Evolutionary conservation across 108 stramenopile species (phyloP).

Genomic region (Cylindrotheca closterium): DNA sequence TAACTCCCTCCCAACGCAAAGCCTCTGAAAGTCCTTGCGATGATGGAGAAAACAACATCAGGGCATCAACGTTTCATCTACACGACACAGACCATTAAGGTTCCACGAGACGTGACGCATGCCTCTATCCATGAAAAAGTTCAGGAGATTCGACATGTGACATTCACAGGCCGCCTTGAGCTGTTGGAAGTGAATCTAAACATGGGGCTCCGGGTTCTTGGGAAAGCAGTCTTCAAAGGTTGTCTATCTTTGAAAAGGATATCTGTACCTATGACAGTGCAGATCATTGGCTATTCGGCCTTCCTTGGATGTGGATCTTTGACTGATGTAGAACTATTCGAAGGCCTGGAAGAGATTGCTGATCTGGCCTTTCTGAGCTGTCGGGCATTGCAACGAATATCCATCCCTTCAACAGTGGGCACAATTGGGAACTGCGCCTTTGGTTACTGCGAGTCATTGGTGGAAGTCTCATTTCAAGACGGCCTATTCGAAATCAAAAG

Average conservation of each 20-base stretch:
- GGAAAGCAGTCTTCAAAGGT: too few relatives aligned
- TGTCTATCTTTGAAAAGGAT: neutral
- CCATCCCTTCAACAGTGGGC: neutral
- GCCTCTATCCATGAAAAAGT: too few relatives aligned
- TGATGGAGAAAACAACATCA: too few relatives aligned
- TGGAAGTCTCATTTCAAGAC: neutral
- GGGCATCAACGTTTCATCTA: too few relatives aligned
- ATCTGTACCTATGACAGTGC: neutral
- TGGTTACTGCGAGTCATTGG: neutral
- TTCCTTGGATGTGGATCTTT: neutral
- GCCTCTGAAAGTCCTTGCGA: too few relatives aligned
- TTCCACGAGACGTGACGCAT: too few relatives aligned
- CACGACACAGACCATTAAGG: too few relatives aligned
- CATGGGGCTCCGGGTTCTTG: too few relatives aligned
- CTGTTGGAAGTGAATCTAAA: too few relatives aligned
- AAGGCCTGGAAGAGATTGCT: neutral
- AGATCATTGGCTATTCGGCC: neutral
- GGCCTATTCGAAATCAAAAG: neutral
- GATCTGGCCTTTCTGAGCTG: neutral
- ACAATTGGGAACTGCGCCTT: neutral
- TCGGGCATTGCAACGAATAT: neutral
- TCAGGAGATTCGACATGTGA: too few relatives aligned
- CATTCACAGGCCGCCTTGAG: too few relatives aligned
- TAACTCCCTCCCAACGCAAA: too few relatives aligned
- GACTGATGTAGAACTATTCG: neutral